Conservation (phyloP, 805 yeast genomes). For the Teunomyces gatunensis region DNA sequence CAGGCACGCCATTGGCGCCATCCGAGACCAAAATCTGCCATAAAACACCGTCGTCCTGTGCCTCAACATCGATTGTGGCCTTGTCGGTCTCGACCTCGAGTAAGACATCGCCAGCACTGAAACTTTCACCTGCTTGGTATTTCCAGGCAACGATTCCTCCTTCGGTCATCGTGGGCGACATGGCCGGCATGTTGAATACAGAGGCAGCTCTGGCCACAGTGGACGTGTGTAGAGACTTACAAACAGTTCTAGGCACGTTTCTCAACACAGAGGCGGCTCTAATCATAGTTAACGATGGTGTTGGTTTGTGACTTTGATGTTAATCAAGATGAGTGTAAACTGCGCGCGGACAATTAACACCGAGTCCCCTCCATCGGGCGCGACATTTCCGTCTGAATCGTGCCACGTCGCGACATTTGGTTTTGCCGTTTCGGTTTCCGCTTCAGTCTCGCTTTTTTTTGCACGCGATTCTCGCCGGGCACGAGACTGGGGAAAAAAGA, state of each 20-base stretch:
- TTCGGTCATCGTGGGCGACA: slow-evolving; percentile 98
- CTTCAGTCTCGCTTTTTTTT: background rate
- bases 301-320: no score
- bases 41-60: slow-evolving; percentile 87
- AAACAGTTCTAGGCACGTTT: slow-evolving; percentile 11
- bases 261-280: slow-evolving; percentile 17
- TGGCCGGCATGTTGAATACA: slow-evolving; percentile 89
- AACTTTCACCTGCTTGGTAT: slow-evolving; percentile 64
- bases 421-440: background rate
- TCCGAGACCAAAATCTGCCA: slow-evolving; percentile 70
- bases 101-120: slow-evolving; percentile 77
- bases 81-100: slow-evolving; percentile 86
- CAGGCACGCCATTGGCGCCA: slow-evolving; percentile 79
- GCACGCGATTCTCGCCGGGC: background rate
- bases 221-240: slow-evolving; percentile 29
- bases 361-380: slow-evolving; percentile 9
- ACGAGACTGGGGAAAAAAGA: background rate
- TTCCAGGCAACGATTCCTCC: slow-evolving; percentile 94
- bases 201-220: slow-evolving; percentile 32
- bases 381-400: background rate
- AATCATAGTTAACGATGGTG: slow-evolving; percentile 6
- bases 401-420: background rate
- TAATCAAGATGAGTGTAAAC: background rate
- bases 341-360: slow-evolving; percentile 18
- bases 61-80: slow-evolving; percentile 80